phyloP scores from a whole-genome alignment of 106 monocot species.

The Vanilla planifolia region DNA sequence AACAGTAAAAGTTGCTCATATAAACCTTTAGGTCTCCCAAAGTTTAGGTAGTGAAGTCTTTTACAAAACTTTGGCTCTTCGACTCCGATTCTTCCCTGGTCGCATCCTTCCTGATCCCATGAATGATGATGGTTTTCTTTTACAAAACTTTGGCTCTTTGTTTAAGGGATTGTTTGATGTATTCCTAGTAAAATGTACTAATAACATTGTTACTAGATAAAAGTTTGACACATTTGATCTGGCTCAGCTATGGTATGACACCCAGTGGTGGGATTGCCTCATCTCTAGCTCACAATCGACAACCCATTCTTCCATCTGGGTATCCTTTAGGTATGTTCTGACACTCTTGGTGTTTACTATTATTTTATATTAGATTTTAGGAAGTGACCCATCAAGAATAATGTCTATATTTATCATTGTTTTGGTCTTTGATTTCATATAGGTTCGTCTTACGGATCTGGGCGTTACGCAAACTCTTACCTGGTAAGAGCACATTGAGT shows the following conservation, averaged over 20 bases:
- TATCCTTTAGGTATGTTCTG: constrained; percentile 20
- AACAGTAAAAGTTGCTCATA: too few species aligned
- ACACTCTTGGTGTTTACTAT: too few species aligned
- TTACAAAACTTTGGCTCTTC: too few species aligned
- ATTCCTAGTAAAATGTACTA: not conserved
- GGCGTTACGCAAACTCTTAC: not conserved
- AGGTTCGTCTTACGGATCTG: not conserved
- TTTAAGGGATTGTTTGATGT: not conserved
- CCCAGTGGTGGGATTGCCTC: constrained; percentile 17
- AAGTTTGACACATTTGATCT: not conserved
- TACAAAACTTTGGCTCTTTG: not conserved
- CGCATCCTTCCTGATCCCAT: too few species aligned
- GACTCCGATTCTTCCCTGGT: too few species aligned
- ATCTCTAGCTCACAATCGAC: constrained; percentile 28
- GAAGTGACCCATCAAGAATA: not conserved
- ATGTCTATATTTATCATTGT: not conserved
- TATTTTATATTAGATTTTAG: not conserved
- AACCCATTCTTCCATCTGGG: constrained; percentile 8
- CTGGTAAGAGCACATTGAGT: not conserved
- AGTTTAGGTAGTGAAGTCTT: too few species aligned
- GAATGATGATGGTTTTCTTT: not conserved
- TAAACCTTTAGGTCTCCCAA: too few species aligned
- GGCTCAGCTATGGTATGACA: constrained; percentile 19
- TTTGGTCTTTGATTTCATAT: not conserved
- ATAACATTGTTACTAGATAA: not conserved